These are phyloP conservation scores for Styphnolobium japonicum DNA, from an alignment of 306 rosid genomes.

Conservation along the genomic window DNA sequence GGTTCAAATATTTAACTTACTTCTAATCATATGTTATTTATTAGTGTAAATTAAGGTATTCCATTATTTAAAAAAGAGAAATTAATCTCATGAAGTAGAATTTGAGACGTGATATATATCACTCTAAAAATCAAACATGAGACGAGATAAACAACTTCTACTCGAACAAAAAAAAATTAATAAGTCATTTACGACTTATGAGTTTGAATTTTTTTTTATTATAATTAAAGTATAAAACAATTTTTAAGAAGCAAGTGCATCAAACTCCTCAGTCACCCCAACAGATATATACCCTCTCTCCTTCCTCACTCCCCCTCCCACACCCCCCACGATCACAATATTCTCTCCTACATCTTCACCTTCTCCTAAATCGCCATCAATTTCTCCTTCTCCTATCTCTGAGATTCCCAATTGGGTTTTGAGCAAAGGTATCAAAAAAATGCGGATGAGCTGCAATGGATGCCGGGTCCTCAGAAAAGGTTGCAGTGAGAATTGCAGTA, in stretches of 20 bases:
- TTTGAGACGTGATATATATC: no score
- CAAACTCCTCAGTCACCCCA: background rate
- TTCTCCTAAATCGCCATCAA: slow-evolving; percentile 17
- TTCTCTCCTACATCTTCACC: background rate
- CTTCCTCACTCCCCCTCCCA: background rate
- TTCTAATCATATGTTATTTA: no score
- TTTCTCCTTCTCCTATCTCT: background rate
- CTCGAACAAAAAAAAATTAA: no score
- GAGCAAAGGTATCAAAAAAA: slow-evolving; percentile 20
- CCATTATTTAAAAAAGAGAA: no score
- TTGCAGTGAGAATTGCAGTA: slow-evolving; percentile 91
- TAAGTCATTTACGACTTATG: no score
- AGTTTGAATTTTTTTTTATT: no score
- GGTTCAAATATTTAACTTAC: no score
- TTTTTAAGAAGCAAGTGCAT: slow-evolving; percentile 47
- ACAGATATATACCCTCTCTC: slow-evolving; percentile 19
- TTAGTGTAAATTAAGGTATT: no score
- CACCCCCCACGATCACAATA: background rate
- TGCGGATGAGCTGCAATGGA: slow-evolving; percentile 99
- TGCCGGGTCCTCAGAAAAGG: slow-evolving; percentile 90
- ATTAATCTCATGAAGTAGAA: no score
- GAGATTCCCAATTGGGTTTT: background rate
- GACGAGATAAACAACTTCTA: no score
- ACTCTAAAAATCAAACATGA: no score
- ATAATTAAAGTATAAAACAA: slow-evolving; percentile 23